Evolutionary conservation across 805 yeast species (phyloP).

Genomic region (Brettanomyces naardenensis): DNA sequence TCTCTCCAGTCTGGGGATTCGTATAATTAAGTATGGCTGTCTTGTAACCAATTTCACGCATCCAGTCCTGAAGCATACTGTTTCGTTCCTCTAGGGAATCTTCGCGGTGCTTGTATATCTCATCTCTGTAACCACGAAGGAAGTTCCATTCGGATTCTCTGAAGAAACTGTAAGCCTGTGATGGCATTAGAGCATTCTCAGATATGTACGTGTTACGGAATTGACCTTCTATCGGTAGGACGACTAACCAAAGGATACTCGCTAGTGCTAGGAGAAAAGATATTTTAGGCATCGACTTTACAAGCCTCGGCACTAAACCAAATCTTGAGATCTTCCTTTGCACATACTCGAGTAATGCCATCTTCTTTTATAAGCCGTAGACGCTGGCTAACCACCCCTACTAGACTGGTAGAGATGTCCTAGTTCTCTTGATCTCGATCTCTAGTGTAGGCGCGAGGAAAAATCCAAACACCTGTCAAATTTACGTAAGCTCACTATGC

Average conservation of each 20-base stretch:
- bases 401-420: too few species aligned
- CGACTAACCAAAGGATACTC: slow-evolving; percentile 52
- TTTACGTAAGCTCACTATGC: too few species aligned
- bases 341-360: slow-evolving; percentile 40
- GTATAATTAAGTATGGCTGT: slow-evolving; percentile 35
- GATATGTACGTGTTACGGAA: slow-evolving; percentile 79
- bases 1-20: slow-evolving; percentile 13
- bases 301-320: slow-evolving; percentile 39
- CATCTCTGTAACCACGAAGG: slow-evolving; percentile 74
- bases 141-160: slow-evolving; percentile 93
- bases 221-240: slow-evolving; percentile 75
- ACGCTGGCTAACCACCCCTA: too few species aligned
- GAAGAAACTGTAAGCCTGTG: slow-evolving; percentile 87
- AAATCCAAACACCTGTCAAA: too few species aligned
- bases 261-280: slow-evolving; percentile 33
- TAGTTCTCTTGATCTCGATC: background rate
- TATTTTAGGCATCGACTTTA: slow-evolving; percentile 34
- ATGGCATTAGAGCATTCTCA: slow-evolving; percentile 95
- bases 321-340: slow-evolving; percentile 35
- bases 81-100: slow-evolving; percentile 32
- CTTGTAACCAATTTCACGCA: slow-evolving; percentile 65
- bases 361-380: too few species aligned
- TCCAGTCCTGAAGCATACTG: slow-evolving; percentile 44
- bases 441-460: background rate
- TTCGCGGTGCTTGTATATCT: slow-evolving; percentile 34